Base-by-base conservation (phyloP, 768 basidiomycete species). In the Boletus pseudo-olivaceus region DNA sequence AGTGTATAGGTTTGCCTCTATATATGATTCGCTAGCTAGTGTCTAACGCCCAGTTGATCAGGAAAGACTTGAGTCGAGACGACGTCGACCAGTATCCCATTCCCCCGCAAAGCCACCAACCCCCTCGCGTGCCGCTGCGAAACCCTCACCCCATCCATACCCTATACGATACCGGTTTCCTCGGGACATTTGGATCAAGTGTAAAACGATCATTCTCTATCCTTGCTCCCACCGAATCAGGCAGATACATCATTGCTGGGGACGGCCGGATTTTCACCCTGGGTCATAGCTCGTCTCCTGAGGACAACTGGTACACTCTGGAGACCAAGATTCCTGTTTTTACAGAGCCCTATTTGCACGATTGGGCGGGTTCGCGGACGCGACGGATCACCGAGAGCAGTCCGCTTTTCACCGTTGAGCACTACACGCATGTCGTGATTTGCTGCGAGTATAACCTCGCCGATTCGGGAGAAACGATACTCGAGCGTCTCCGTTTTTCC, bases 111-210 rank as follows among this genome's bases (percentile, higher is more conserved):
- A 66, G 73, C 11, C 62, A 74, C 44, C 90, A 93, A 58, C 90
- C 90, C 23, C 90, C 90, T 7, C 71, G 75, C 42, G 56, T 74
- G 33, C 81, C 84, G 2, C 75, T 93, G 23, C 78, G 75, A 14
- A 67, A 76, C 37, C 73, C 82, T 1, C 83, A 89, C 56, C 73
- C 81, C 6, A 57, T 79, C 14, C 67, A 67, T n/a, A 55, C 69
- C 1, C 66, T 89, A 29, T 78, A 78, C 54, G 72, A 77, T 30
- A 68, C 77, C 58, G 78, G 76, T 29, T 65, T 82, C 38, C 70
- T 72, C 48, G 55, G 66, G 19, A 54, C 62, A 29, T 55, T 64
- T 9, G 48, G 29, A 62, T 38, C 67, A 51, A 55, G 61, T 55
- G 23, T 72, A 75, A 51, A 67, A 40, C 67, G 69, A 46, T 49